Base-by-base conservation (phyloP, 106 monocot genomes). In the Alisma plantagoaquatica region DNA sequence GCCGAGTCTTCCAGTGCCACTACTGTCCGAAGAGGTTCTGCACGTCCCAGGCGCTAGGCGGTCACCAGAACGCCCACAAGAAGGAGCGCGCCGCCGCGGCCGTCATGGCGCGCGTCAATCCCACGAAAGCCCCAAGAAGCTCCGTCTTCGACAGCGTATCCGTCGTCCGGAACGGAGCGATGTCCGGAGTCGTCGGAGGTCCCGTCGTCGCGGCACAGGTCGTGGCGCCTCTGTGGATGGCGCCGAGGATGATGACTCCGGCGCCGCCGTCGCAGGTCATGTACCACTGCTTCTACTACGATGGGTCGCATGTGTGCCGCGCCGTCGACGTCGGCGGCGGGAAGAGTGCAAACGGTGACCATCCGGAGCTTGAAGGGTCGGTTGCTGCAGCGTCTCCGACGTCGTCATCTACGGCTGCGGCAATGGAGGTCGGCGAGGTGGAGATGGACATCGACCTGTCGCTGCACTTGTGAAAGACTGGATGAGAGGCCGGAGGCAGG, bases 61-160 rank as follows among this genome's bases (percentile, higher is more conserved):
- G 81, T 3, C 81, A 82, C 56, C 81, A 82, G 69, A 82, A 77
- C 64, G 77, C 81, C 10, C 81, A 77, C 56, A 82, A 82, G 73
- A 72, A 69, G 46, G 81, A 82, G 53, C 74, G 74, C 10, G 67
- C 68, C 27, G 67, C 62, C 53, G 60, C 49, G 27, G 23, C 33
- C 56, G 1, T 32, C 31, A n/a, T n/a, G n/a, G n/a, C n/a, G n/a
- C n/a, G n/a, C n/a, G n/a, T n/a, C n/a, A n/a, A n/a, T n/a, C n/a
- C n/a, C n/a, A n/a, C n/a, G n/a, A n/a, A n/a, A n/a, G n/a, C n/a
- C n/a, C n/a, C n/a, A n/a, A n/a, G n/a, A n/a, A n/a, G n/a, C n/a
- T n/a, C n/a, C n/a, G n/a, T n/a, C n/a, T n/a, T n/a, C n/a, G n/a
- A n/a, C n/a, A n/a, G n/a, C n/a, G n/a, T n/a, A n/a, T n/a, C n/a